These are phyloP conservation scores for Dipteronia dyeriana DNA, from an alignment of 345 rosid species.

Conservation along the genomic window DNA sequence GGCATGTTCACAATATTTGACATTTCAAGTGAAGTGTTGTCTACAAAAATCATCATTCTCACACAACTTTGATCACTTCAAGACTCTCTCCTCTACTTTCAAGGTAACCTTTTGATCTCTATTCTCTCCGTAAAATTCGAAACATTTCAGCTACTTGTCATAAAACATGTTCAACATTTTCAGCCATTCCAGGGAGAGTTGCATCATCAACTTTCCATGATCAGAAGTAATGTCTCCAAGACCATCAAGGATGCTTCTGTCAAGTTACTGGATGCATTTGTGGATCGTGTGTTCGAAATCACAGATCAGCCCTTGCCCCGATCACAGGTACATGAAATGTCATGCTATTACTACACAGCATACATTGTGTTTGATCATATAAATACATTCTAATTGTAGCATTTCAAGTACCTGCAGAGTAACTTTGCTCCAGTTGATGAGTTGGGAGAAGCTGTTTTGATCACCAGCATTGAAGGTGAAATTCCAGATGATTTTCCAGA, in stretches of 20 bases:
- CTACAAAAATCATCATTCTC: conserved; percentile 25
- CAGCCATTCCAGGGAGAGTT: conserved; percentile 35
- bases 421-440: conserved; percentile 45
- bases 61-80: conserved; percentile 19
- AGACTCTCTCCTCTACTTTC: conserved; percentile 28
- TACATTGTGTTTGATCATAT: too few species aligned
- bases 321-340: too few species aligned
- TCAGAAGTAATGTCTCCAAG: conserved; percentile 23
- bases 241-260: conserved; percentile 24
- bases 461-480: conserved; percentile 29
- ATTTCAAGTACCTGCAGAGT: conserved; percentile 24
- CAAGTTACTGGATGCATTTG: too few species aligned
- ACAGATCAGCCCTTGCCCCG: too few species aligned
- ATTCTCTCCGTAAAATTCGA: neutral
- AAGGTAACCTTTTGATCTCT: conserved; percentile 22
- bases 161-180: neutral
- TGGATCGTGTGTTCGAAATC: too few species aligned
- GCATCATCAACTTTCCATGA: conserved; percentile 19
- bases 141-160: neutral
- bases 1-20: conserved; percentile 27
- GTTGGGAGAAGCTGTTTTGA: conserved; percentile 26
- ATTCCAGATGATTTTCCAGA: conserved; percentile 41
- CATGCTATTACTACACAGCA: too few species aligned
- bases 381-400: neutral
- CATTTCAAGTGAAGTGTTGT: conserved; percentile 30